Evolutionary conservation across 2,329 filamentous ascomycete genomes (phyloP), one percentile per base, ranked within the genome.

Genomic region (Pseudogymnoascus sp.): DNA sequence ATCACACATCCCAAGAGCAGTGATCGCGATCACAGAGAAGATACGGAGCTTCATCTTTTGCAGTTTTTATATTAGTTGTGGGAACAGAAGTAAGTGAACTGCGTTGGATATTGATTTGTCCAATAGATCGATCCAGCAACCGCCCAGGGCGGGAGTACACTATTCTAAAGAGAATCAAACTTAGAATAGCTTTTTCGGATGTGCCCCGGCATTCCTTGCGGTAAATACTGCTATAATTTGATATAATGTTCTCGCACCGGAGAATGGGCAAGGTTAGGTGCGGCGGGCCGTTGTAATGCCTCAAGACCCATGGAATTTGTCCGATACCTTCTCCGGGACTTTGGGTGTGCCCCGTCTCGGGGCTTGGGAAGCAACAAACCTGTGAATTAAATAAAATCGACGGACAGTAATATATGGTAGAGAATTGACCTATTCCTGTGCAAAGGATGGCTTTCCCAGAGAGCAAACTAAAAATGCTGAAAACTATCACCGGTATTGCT

Each of bases 21-120:
- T 40, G 11, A 64, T 37, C 3, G 60, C 11, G 5, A 60, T 25
- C 8, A 38, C 11, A 14, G 38, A 34, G 34, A 64, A 18, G 18
- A 42, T 14, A 36, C 5, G 18, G 28, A 64, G 36, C 6, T 63
- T 62, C 63, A 64, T 64, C 12, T n/a, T 46, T 18, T n/a, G 50
- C 12, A 34, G 18, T 28, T 36, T 61, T 23, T 31, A 23, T 11
- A 14, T 8, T 31, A 18, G 11, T 53, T 23, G 25, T 44, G 21
- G 5, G 7, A 12, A 28, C 16, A 53, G 12, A 46, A 38, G 53
- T 5, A 23, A 59, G 23, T 21, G 40, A 44, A 44, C 16, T 2
- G 10, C 16, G 16, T 21, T 21, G 10, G 12, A 21, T 44, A 44
- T 21, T 44, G 1, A 4, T 44, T 44, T 44, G 18, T 4, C 10